Percentiles rank a stretch among this genome's conserved stretches.
Evolutionary conservation across 2,329 filamentous ascomycete species (phyloP).

Genomic region (Monascus ruber): DNA sequence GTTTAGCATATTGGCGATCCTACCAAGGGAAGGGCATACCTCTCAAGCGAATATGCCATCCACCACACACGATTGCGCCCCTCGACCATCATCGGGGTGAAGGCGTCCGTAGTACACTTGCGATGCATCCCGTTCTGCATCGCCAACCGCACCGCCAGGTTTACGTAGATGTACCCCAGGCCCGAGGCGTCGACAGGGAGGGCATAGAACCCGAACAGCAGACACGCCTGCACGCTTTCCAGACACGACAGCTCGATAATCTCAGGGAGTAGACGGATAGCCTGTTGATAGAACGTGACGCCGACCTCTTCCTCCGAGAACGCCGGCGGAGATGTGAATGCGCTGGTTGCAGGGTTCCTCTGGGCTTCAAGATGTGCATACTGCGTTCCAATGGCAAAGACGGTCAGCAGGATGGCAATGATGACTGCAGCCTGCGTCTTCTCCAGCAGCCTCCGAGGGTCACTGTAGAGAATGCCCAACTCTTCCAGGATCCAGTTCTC

Average conservation of each 20-base stretch:
- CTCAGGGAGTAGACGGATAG: conserved; percentile 39
- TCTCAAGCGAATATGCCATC: conserved; percentile 42
- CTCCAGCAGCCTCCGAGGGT: conserved; percentile 18
- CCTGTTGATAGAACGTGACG: conserved; percentile 40
- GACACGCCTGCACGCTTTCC: conserved; percentile 43
- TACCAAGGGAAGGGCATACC: conserved; percentile 18
- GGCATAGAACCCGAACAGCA: no score
- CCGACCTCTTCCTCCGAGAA: conserved; percentile 38
- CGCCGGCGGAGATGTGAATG: background rate
- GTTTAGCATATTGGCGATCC: background rate
- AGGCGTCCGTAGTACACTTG: conserved; percentile 30
- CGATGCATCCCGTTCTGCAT: conserved; percentile 47
- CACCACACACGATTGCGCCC: conserved; percentile 43
- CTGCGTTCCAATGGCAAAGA: conserved; percentile 42
- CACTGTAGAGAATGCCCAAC: conserved; percentile 33
- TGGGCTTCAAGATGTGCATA: conserved; percentile 37
- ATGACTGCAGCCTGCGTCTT: conserved; percentile 32
- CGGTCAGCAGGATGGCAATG: conserved; percentile 36
- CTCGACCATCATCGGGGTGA: conserved; percentile 33
- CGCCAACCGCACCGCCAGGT: conserved; percentile 39
- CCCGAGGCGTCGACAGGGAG: conserved; percentile 13
- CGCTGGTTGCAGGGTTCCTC: conserved; percentile 4
- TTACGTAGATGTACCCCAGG: conserved; percentile 41
- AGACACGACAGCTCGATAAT: conserved; percentile 41
- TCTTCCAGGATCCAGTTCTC: conserved; percentile 32